phyloP scores from a whole-genome alignment of 2,329 filamentous ascomycete genomes.

The Botrytis paeoniae region DNA sequence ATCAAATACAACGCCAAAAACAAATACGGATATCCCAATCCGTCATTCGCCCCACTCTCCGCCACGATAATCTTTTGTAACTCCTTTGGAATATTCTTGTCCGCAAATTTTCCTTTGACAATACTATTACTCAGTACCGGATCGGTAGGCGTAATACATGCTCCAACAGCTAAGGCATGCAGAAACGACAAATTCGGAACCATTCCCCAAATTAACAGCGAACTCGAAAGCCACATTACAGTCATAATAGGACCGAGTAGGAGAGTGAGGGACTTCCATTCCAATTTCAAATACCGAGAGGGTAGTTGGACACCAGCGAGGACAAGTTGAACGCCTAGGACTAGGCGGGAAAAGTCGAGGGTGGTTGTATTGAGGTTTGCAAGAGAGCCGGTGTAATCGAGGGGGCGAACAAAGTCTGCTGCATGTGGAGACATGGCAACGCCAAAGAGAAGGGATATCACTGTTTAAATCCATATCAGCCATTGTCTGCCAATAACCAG shows the following conservation, averaged over 20 bases:
- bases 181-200: conserved; percentile 70
- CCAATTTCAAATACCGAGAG: conserved; percentile 70
- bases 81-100: conserved; percentile 79
- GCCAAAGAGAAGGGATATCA: conserved; percentile 80
- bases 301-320: conserved; percentile 86
- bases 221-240: conserved; percentile 82
- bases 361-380: conserved; percentile 68
- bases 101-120: conserved; percentile 89
- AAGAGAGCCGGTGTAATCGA: conserved; percentile 66
- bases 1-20: conserved; percentile 83
- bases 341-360: conserved; percentile 79
- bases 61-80: conserved; percentile 76
- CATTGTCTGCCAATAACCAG: neutral
- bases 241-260: conserved; percentile 83
- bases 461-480: conserved; percentile 44
- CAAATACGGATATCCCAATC: conserved; percentile 79
- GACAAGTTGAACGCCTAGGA: conserved; percentile 86
- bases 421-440: conserved; percentile 75
- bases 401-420: conserved; percentile 70
- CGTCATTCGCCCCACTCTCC: conserved; percentile 87
- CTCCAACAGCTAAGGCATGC: conserved; percentile 74
- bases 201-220: conserved; percentile 72
- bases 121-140: conserved; percentile 85
- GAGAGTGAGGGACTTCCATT: conserved; percentile 74
- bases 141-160: conserved; percentile 90